Conservation (phyloP, 805 yeast genomes). For the Ogataea trehalophila region DNA sequence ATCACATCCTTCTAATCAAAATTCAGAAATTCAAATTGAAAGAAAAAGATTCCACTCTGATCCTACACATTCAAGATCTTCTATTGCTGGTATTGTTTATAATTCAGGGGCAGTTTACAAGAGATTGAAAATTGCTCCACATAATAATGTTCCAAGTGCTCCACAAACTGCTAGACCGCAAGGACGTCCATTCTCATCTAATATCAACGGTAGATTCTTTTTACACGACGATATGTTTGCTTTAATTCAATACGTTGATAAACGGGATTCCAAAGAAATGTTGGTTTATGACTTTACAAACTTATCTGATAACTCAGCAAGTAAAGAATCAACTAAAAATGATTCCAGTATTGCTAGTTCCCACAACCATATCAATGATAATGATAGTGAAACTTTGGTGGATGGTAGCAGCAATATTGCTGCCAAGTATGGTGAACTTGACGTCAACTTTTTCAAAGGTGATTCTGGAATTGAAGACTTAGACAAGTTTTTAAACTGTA, state of each 20-base stretch:
- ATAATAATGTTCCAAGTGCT: background rate
- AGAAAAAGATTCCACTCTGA: slow-evolving; percentile 7
- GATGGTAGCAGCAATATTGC: background rate
- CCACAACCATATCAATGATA: too few species aligned
- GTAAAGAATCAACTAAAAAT: background rate
- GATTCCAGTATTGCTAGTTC: too few species aligned
- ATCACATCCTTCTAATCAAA: background rate
- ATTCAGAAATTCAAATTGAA: background rate
- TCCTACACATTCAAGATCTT: slow-evolving; percentile 8
- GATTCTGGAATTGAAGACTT: background rate
- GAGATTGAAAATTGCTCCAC: slow-evolving; percentile 15
- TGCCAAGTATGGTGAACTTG: slow-evolving; percentile 7
- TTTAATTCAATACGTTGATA: slow-evolving; percentile 23
- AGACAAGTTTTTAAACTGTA: slow-evolving; percentile 2
- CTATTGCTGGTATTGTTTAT: slow-evolving; percentile 24
- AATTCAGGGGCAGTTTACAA: slow-evolving; percentile 24
- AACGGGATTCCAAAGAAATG: slow-evolving; percentile 15
- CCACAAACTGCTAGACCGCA: slow-evolving; percentile 20
- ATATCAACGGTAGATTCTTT: slow-evolving; percentile 25
- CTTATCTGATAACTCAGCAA: background rate
- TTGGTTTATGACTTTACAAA: slow-evolving; percentile 15
- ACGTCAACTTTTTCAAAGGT: slow-evolving; percentile 3
- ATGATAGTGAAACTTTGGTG: background rate
- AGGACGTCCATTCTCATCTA: slow-evolving; percentile 33
- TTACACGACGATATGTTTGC: slow-evolving; percentile 23